These are phyloP conservation scores for Cercospora citrullina DNA, from an alignment of 2,329 filamentous ascomycete genomes.

Conservation along the genomic window DNA sequence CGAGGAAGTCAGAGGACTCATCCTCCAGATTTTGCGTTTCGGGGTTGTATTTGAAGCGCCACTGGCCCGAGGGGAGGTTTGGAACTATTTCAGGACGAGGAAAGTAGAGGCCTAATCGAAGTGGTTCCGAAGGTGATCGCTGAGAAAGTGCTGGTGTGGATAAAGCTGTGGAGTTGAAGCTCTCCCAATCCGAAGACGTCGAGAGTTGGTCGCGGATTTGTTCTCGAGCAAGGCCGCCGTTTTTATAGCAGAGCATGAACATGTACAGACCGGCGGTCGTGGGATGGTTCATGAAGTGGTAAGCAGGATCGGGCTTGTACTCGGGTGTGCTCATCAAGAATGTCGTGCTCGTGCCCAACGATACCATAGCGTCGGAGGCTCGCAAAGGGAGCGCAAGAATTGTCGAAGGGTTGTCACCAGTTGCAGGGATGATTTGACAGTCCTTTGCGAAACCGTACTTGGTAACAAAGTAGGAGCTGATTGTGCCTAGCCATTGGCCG, in stretches of 20 bases:
- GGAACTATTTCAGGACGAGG: slow-evolving; percentile 93
- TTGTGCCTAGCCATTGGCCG: slow-evolving; percentile 71
- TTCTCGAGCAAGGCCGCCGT: slow-evolving; percentile 90
- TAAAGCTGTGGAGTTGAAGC: slow-evolving; percentile 74
- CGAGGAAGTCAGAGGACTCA: slow-evolving; percentile 48
- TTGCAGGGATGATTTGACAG: slow-evolving; percentile 81
- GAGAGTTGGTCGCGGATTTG: slow-evolving; percentile 81
- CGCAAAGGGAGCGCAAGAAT: slow-evolving; percentile 87
- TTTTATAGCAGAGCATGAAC: slow-evolving; percentile 99
- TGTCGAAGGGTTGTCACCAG: slow-evolving; percentile 93
- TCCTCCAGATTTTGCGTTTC: slow-evolving; percentile 48
- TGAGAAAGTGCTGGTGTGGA: slow-evolving; percentile 69
- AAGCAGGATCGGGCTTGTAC: slow-evolving; percentile 85
- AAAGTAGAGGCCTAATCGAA: slow-evolving; percentile 92
- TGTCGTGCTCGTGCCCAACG: slow-evolving; percentile 90
- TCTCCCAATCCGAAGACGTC: slow-evolving; percentile 64
- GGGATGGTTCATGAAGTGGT: slow-evolving; percentile 98
- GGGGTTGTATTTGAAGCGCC: slow-evolving; percentile 69
- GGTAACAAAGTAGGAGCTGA: slow-evolving; percentile 75
- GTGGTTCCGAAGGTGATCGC: slow-evolving; percentile 51
- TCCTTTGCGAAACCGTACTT: slow-evolving; percentile 74
- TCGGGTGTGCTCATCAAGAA: slow-evolving; percentile 96
- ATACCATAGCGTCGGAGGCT: slow-evolving; percentile 89
- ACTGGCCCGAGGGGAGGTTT: slow-evolving; percentile 81
- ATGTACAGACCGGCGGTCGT: slow-evolving; percentile 90